Percentiles rank a stretch among this genome's conserved stretches.
phyloP scores from a whole-genome alignment of 2,329 filamentous ascomycete species.

The Cadophora malorum region DNA sequence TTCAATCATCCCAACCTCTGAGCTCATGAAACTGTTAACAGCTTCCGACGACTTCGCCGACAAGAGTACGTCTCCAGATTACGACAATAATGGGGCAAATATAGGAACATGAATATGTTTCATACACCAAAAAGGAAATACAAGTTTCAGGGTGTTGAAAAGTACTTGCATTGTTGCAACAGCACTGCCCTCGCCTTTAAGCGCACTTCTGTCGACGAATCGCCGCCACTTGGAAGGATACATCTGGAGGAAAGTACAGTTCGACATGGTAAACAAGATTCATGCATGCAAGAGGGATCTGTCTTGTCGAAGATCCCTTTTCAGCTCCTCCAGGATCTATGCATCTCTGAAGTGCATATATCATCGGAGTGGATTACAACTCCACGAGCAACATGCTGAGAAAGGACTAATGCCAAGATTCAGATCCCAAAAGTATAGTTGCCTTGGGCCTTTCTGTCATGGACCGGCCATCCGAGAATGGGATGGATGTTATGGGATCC shows the following conservation, averaged over 20 bases:
- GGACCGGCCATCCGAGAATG: conserved; percentile 10
- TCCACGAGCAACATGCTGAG: neutral
- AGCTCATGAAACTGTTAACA: neutral
- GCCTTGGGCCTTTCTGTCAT: neutral
- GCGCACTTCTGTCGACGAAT: conserved; percentile 34
- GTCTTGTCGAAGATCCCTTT: conserved; percentile 20
- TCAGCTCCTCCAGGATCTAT: conserved; percentile 34
- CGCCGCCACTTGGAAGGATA: conserved; percentile 18
- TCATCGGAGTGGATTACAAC: neutral
- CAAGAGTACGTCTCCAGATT: neutral
- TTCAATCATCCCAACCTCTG: neutral
- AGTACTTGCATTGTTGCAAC: conserved; percentile 20
- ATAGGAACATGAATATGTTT: conserved; percentile 9
- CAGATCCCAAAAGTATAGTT: neutral
- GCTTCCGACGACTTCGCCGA: conserved; percentile 8
- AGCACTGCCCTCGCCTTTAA: conserved; percentile 35
- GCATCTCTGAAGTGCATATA: conserved; percentile 1
- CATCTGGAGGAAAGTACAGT: conserved; percentile 27
- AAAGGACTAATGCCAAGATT: neutral
- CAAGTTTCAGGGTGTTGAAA: neutral
- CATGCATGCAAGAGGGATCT: conserved; percentile 30
- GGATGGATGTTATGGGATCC: conserved; percentile 5
- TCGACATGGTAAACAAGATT: conserved; percentile 25
- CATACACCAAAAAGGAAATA: neutral
- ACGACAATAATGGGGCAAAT: conserved; percentile 9